A percentile compares a stretch with the other conserved stretches of the same genome.
Conservation (phyloP, 495 filamentous ascomycete genomes). For the Annulohypoxylon nitens region DNA sequence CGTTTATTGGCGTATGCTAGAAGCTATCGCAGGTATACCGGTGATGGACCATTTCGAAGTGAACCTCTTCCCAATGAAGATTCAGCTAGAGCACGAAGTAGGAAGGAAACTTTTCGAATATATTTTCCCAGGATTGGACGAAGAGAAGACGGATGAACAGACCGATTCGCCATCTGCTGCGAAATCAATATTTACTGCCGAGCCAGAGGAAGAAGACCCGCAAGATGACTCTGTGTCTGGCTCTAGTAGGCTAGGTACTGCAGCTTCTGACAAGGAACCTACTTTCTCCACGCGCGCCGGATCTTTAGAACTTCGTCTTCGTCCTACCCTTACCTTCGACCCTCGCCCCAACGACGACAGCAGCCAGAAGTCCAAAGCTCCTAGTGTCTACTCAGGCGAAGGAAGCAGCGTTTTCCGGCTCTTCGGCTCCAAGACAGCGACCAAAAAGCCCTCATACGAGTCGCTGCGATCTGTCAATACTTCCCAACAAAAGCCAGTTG, state of each 20-base stretch:
- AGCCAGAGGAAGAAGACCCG: constrained; percentile 72
- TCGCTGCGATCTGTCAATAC: constrained; percentile 67
- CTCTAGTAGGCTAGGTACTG: constrained; percentile 50
- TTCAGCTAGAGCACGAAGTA: constrained; percentile 93
- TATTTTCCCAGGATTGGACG: constrained; percentile 83
- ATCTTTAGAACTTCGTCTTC: constrained; percentile 80
- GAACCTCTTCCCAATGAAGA: constrained; percentile 89
- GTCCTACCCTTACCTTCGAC: constrained; percentile 79
- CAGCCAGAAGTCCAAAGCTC: constrained; percentile 63
- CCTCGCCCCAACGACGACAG: constrained; percentile 54
- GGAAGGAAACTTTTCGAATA: constrained; percentile 97
- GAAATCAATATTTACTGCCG: constrained; percentile 77
- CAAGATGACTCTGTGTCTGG: constrained; percentile 56
- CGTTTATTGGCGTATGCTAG: constrained; percentile 97
- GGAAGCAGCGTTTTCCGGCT: constrained; percentile 66
- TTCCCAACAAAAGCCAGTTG: constrained; percentile 57
- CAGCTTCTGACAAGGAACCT: constrained; percentile 53
- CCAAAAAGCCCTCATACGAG: constrained; percentile 76
- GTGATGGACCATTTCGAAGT: constrained; percentile 98
- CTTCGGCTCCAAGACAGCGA: constrained; percentile 61
- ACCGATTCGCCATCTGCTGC: constrained; percentile 84
- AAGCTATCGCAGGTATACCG: constrained; percentile 97
- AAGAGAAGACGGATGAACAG: constrained; percentile 60
- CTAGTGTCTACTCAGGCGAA: constrained; percentile 62
- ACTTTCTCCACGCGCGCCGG: constrained; percentile 69